A percentile compares a stretch with the other conserved stretches of the same genome.
Conservation (phyloP, 2,329 filamentous ascomycete genomes). For the Pseudopithomyces maydicus region DNA sequence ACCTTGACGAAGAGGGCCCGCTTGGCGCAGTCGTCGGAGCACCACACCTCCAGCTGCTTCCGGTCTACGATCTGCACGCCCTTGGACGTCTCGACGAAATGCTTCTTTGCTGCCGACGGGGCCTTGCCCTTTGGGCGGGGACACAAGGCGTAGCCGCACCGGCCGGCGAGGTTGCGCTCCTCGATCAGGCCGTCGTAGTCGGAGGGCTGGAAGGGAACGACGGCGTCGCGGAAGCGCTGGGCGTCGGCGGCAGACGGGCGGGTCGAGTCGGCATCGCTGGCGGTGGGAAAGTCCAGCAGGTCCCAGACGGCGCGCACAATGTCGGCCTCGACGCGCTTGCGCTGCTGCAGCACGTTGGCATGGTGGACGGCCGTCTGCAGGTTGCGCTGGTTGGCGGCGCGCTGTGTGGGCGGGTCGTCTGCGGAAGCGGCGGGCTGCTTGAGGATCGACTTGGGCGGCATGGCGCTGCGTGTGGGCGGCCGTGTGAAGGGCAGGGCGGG, state of each 20-base stretch:
- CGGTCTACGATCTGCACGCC: constrained; percentile 69
- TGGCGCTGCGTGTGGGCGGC: constrained; percentile 13
- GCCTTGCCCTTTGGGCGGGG: constrained; percentile 63
- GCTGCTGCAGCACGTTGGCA: constrained; percentile 79
- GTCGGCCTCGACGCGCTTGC: constrained; percentile 75
- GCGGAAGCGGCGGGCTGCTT: constrained; percentile 44
- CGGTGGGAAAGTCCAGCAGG: constrained; percentile 68
- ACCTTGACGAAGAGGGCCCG: constrained; percentile 85
- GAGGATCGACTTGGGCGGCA: constrained; percentile 53
- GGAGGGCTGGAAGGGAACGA: constrained; percentile 78
- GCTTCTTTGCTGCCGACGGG: constrained; percentile 58
- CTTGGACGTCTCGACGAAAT: constrained; percentile 67
- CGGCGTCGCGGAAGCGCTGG: constrained; percentile 65
- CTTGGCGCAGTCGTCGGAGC: constrained; percentile 76
- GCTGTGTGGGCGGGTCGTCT: constrained; percentile 25
- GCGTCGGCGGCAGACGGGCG: constrained; percentile 64
- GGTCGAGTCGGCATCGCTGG: constrained; percentile 56
- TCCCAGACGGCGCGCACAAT: constrained; percentile 75
- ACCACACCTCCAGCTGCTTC: constrained; percentile 83
- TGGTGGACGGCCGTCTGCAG: constrained; percentile 78
- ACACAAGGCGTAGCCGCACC: constrained; percentile 87
- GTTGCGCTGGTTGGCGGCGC: constrained; percentile 47
- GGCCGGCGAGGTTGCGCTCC: constrained; percentile 82
- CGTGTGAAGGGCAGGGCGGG: not conserved
- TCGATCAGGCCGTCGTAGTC: constrained; percentile 90